Conservation (phyloP, 2,329 filamentous ascomycete species). For the Leptographium lundbergii region DNA sequence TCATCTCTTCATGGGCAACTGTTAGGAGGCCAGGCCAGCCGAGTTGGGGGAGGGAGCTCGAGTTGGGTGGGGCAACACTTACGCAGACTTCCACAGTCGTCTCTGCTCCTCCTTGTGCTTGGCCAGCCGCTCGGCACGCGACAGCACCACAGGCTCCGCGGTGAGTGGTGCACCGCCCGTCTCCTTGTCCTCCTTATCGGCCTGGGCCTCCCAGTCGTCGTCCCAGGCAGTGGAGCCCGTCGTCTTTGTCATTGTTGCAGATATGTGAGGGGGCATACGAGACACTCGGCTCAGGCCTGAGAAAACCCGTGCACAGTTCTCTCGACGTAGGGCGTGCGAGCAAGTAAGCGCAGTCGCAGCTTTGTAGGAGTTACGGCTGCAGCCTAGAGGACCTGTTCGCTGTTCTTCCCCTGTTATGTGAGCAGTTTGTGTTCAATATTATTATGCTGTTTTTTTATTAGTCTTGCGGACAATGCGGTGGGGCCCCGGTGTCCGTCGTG, state of each 20-base stretch:
- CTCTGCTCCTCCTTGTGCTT: slow-evolving; percentile 74
- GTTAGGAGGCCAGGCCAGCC: neutral
- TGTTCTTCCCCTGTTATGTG: neutral
- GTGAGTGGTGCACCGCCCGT: neutral
- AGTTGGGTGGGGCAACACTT: slow-evolving; percentile 20
- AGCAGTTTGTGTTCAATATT: neutral
- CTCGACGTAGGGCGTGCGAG: neutral
- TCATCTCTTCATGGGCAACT: slow-evolving; percentile 44
- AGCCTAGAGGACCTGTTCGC: neutral
- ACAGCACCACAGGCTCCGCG: slow-evolving; percentile 32
- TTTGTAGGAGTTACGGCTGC: neutral
- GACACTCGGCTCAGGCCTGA: neutral
- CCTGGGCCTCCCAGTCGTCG: slow-evolving; percentile 73
- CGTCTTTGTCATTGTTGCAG: slow-evolving; percentile 29
- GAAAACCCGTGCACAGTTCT: neutral
- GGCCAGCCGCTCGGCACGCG: slow-evolving; percentile 65
- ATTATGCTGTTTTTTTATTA: neutral
- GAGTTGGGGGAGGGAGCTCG: neutral
- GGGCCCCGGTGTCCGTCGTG: neutral
- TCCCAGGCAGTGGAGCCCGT: slow-evolving; percentile 70
- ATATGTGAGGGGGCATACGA: no score
- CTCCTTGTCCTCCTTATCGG: slow-evolving; percentile 36
- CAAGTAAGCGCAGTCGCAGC: neutral
- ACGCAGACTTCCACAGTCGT: slow-evolving; percentile 84
- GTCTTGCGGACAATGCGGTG: neutral